Conservation (phyloP, 108 stramenopile species). For the Licmophora abbreviata region DNA sequence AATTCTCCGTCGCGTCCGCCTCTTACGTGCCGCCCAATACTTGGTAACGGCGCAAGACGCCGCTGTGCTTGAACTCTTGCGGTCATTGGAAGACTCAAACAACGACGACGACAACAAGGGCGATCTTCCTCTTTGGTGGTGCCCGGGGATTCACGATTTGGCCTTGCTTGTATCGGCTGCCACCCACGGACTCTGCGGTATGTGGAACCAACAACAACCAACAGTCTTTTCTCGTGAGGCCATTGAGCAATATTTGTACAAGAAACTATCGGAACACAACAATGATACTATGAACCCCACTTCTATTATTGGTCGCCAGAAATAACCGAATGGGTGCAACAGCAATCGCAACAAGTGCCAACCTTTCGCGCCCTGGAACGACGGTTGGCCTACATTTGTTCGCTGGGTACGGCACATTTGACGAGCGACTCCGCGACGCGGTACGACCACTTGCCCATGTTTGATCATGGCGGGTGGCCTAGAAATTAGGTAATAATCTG, state of each 20-base stretch:
- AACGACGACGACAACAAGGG: slow-evolving; percentile 34
- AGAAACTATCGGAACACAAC: slow-evolving; percentile 1
- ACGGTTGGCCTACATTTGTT: slow-evolving; percentile 62
- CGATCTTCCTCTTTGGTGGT: slow-evolving; percentile 81
- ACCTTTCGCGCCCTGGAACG: slow-evolving; percentile 44
- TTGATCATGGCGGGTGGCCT: slow-evolving; percentile 81
- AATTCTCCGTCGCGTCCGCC: slow-evolving; percentile 50
- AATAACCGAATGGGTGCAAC: slow-evolving; percentile 39
- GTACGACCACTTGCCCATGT: slow-evolving; percentile 75
- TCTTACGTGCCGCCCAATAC: slow-evolving; percentile 48
- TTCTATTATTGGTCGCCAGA: too few relatives aligned
- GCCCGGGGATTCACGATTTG: slow-evolving; percentile 74
- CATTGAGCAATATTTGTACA: not conserved
- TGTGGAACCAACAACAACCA: slow-evolving; percentile 17
- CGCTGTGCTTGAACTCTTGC: slow-evolving; percentile 11
- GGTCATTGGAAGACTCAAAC: slow-evolving; percentile 10
- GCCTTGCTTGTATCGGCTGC: slow-evolving; percentile 58
- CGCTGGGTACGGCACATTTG: slow-evolving; percentile 19
- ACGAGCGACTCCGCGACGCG: slow-evolving; percentile 24
- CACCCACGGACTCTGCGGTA: slow-evolving; percentile 45
- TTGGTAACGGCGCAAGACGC: slow-evolving; percentile 36
- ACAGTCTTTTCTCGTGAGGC: not conserved
- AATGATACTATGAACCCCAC: slow-evolving; percentile 16
- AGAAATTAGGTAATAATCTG: slow-evolving; percentile 4
- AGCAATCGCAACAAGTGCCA: slow-evolving; percentile 55